phyloP scores from a whole-genome alignment of 495 filamentous ascomycete species.

The Articulospora tetracladia region DNA sequence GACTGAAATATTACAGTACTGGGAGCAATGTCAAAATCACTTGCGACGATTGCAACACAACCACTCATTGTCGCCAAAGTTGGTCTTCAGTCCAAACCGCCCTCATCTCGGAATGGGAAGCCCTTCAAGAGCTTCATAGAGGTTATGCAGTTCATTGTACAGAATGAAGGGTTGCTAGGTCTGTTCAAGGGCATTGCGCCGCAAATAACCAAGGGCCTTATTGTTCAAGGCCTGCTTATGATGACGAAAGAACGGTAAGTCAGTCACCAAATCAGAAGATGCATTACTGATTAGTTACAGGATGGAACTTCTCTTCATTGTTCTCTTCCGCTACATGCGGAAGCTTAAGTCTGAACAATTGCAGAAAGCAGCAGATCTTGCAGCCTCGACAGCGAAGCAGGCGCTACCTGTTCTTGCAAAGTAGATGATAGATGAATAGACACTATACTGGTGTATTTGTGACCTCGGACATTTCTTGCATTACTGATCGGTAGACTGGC shows the following conservation, averaged over 20 bases:
- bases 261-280: conserved; percentile 19
- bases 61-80: conserved; percentile 98
- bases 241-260: conserved; percentile 97
- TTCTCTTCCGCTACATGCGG: conserved; percentile 78
- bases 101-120: conserved; percentile 78
- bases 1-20: conserved; percentile 57
- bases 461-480: neutral
- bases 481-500: neutral
- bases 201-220: conserved; percentile 85
- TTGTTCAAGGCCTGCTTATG: conserved; percentile 96
- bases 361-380: conserved; percentile 57
- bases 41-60: conserved; percentile 91
- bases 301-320: conserved; percentile 84
- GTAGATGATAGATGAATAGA: conserved; percentile 24
- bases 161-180: conserved; percentile 77
- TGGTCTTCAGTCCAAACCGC: conserved; percentile 88
- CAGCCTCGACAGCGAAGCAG: conserved; percentile 47
- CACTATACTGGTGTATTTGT: neutral
- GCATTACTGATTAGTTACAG: conserved; percentile 39
- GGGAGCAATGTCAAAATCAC: conserved; percentile 86
- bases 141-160: conserved; percentile 88
- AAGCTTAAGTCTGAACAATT: conserved; percentile 69
- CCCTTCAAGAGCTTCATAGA: conserved; percentile 93
- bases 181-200: conserved; percentile 97
- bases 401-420: conserved; percentile 43